Evolutionary conservation across 768 basidiomycete species (phyloP).

Genomic region (Tricholoma saponaceum): DNA sequence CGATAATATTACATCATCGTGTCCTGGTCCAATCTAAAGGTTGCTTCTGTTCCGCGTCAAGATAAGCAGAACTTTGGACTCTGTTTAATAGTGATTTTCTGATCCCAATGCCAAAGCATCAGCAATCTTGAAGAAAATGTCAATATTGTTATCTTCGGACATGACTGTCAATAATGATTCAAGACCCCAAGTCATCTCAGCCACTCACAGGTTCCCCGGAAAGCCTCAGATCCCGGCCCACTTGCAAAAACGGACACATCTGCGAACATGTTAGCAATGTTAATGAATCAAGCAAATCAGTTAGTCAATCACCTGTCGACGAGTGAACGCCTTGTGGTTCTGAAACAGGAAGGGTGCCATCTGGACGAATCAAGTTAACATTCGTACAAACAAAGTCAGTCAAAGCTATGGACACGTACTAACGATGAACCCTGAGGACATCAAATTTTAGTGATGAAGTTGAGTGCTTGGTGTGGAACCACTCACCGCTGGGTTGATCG

Average conservation of each 20-base stretch:
- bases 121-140: slow-evolving; percentile 23
- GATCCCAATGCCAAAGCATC: slow-evolving; percentile 15
- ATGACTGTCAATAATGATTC: background rate
- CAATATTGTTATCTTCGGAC: slow-evolving; percentile 39
- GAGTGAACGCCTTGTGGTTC: slow-evolving; percentile 40
- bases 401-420: slow-evolving; percentile 14
- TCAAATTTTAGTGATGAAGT: background rate
- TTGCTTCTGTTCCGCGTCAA: too few relatives aligned
- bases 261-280: slow-evolving; percentile 7
- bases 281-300: background rate
- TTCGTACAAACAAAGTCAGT: background rate
- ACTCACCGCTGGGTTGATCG: slow-evolving; percentile 29
- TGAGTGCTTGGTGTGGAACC: background rate
- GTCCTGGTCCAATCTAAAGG: too few relatives aligned
- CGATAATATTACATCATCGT: too few relatives aligned
- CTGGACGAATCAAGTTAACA: slow-evolving; percentile 8
- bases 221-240: slow-evolving; percentile 36
- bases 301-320: slow-evolving; percentile 24
- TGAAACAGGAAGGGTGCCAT: slow-evolving; percentile 30
- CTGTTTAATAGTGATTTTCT: background rate
- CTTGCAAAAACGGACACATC: slow-evolving; percentile 43
- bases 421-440: slow-evolving; percentile 27
- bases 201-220: slow-evolving; percentile 40
- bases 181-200: background rate
- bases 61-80: background rate